Evolutionary conservation across 1,139 yeast species (phyloP).

Genomic region (Debaryomyces fabryi): DNA sequence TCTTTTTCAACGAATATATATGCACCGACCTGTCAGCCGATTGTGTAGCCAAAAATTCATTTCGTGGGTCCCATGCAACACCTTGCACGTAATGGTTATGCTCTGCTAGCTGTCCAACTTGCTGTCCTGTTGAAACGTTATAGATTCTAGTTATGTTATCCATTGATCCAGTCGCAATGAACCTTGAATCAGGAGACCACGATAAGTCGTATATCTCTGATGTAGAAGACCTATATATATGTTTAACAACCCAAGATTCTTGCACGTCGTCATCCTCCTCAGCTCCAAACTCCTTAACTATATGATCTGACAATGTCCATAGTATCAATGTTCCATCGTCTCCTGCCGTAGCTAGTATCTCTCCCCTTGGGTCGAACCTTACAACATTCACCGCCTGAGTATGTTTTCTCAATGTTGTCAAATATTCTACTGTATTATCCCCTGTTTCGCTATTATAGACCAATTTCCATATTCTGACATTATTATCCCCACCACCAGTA

Average conservation of each 20-base stretch:
- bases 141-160: constrained; percentile 80
- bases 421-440: constrained; percentile 43
- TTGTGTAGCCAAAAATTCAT: constrained; percentile 79
- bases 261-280: constrained; percentile 55
- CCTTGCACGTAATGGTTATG: constrained; percentile 95
- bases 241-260: constrained; percentile 72
- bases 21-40: constrained; percentile 86
- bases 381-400: constrained; percentile 95
- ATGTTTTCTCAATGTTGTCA: constrained; percentile 81
- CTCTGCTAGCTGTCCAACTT: constrained; percentile 65
- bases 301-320: constrained; percentile 66
- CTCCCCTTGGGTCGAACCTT: constrained; percentile 71
- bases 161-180: constrained; percentile 87
- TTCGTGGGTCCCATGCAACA: constrained; percentile 89
- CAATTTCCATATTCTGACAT: constrained; percentile 67
- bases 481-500: constrained; percentile 95
- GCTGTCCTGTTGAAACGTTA: constrained; percentile 56
- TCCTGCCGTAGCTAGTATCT: constrained; percentile 81
- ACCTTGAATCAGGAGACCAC: constrained; percentile 86
- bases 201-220: constrained; percentile 87
- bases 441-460: constrained; percentile 13
- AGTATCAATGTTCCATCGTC: constrained; percentile 89
- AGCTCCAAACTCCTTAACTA: constrained; percentile 58
- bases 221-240: constrained; percentile 58
- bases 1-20: constrained; percentile 46